Conservation (phyloP, 768 basidiomycete species). For the Amanita pseudoporphyria region DNA sequence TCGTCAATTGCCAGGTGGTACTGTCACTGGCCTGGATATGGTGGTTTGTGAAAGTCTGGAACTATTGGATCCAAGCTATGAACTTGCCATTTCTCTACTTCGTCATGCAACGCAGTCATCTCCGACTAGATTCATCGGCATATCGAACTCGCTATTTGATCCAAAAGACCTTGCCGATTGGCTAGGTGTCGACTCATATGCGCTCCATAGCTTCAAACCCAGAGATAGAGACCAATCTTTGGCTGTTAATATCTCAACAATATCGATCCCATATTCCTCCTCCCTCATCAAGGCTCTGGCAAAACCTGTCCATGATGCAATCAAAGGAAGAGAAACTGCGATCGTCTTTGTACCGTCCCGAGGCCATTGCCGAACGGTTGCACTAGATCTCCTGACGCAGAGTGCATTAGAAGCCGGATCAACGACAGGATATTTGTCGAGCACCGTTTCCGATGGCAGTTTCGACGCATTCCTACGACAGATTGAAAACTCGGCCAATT, state of each 20-base stretch:
- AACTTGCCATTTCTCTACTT: slow-evolving; percentile 69
- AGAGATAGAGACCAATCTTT: slow-evolving; percentile 78
- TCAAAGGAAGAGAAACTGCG: slow-evolving; percentile 44
- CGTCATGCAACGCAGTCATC: slow-evolving; percentile 51
- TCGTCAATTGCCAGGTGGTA: slow-evolving; percentile 17
- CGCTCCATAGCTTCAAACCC: slow-evolving; percentile 71
- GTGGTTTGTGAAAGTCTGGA: slow-evolving; percentile 84
- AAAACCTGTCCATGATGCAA: slow-evolving; percentile 78
- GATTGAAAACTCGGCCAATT: slow-evolving; percentile 52
- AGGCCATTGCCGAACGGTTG: slow-evolving; percentile 61
- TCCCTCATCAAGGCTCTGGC: slow-evolving; percentile 88
- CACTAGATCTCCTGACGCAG: slow-evolving; percentile 80
- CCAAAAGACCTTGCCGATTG: slow-evolving; percentile 74
- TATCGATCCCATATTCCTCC: slow-evolving; percentile 79
- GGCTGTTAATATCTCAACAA: slow-evolving; percentile 57
- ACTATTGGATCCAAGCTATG: slow-evolving; percentile 71
- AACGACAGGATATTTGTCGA: slow-evolving; percentile 56
- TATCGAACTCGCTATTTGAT: slow-evolving; percentile 74
- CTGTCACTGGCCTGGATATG: slow-evolving; percentile 41
- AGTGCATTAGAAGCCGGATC: slow-evolving; percentile 69
- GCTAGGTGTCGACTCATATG: slow-evolving; percentile 60
- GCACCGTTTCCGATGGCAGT: slow-evolving; percentile 35
- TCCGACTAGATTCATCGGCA: slow-evolving; percentile 66
- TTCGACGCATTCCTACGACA: slow-evolving; percentile 50
- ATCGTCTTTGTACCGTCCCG: slow-evolving; percentile 89